phyloP scores from a whole-genome alignment of 2,329 filamentous ascomycete species.

The Mollisia scopiformis region DNA sequence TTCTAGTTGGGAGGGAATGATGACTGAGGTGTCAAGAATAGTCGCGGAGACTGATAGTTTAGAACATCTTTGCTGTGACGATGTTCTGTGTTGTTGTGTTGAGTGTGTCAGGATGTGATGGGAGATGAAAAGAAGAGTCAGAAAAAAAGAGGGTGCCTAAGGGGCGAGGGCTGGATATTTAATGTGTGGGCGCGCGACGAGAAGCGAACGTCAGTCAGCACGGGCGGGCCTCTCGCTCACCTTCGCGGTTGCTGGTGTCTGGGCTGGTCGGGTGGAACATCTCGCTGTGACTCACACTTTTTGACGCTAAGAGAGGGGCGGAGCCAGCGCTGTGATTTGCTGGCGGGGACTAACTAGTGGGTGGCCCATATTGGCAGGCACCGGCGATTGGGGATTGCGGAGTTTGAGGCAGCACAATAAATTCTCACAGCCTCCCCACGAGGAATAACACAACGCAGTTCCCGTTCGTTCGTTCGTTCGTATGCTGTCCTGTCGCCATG shows the following conservation, averaged over 20 bases:
- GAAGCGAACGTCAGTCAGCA: neutral
- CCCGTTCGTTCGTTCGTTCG: neutral
- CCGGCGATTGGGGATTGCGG: too few relatives aligned
- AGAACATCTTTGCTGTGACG: constrained; percentile 56
- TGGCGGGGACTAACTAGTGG: neutral
- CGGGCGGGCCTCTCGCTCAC: neutral
- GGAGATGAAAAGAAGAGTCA: constrained; percentile 38
- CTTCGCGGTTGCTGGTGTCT: neutral
- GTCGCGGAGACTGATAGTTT: constrained; percentile 49
- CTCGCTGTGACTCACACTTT: neutral
- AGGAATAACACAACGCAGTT: neutral
- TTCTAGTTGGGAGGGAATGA: constrained; percentile 53
- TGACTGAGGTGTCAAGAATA: constrained; percentile 45
- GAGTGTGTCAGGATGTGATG: constrained; percentile 41
- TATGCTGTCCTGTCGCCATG: neutral
- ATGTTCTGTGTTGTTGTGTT: constrained; percentile 42
- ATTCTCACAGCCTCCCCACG: constrained; percentile 1
- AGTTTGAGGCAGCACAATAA: neutral
- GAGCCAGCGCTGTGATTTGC: neutral
- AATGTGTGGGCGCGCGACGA: neutral
- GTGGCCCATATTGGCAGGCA: neutral
- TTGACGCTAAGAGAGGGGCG: too few relatives aligned
- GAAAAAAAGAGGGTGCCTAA: constrained; percentile 16
- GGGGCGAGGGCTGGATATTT: neutral
- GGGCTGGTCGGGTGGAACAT: neutral